Evolutionary conservation across 2,329 filamentous ascomycete genomes (phyloP).

Genomic region (Exophiala xenobiotica): DNA sequence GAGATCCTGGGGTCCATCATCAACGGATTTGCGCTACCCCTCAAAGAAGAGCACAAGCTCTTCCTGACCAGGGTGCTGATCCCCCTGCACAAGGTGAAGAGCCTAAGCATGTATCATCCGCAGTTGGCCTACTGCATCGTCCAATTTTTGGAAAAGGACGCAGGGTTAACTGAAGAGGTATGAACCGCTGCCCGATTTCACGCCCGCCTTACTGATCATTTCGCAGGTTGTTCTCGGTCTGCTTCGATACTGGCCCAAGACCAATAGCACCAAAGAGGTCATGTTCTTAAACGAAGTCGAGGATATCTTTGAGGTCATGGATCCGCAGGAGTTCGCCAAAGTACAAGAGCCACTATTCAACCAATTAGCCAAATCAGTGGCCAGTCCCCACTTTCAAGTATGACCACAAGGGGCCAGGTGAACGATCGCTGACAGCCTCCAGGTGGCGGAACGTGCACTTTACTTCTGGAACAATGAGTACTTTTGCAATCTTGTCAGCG

Average conservation of each 20-base stretch:
- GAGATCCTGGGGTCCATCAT: constrained; percentile 98
- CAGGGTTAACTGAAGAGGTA: constrained; percentile 93
- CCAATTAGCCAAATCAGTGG: constrained; percentile 94
- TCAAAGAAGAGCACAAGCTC: constrained; percentile 98
- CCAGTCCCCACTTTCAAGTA: constrained; percentile 94
- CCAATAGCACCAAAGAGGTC: constrained; percentile 99
- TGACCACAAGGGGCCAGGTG: constrained; percentile 19
- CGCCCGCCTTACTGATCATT: constrained; percentile 21
- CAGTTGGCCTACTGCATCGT: constrained; percentile 98
- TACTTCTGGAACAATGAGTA: constrained; percentile 99
- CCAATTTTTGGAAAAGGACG: constrained; percentile 97
- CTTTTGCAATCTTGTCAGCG: constrained; percentile 98
- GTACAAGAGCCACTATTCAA: constrained; percentile 97
- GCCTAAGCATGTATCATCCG: constrained; percentile 98
- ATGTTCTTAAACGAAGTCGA: constrained; percentile 99
- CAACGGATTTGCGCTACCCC: constrained; percentile 92
- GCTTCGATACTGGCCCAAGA: constrained; percentile 96
- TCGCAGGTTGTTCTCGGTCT: constrained; percentile 83
- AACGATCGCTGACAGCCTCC: constrained; percentile 7
- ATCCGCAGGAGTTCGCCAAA: constrained; percentile 96
- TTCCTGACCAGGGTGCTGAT: constrained; percentile 92
- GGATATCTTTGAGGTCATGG: constrained; percentile 99
- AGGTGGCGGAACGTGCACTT: constrained; percentile 89
- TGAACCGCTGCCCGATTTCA: constrained; percentile 32
- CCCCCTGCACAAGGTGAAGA: constrained; percentile 96